Percentiles rank a stretch among this genome's conserved stretches.
Conservation (phyloP, 1,284 basidiomycete species). For the Rhodotorula sp. region DNA sequence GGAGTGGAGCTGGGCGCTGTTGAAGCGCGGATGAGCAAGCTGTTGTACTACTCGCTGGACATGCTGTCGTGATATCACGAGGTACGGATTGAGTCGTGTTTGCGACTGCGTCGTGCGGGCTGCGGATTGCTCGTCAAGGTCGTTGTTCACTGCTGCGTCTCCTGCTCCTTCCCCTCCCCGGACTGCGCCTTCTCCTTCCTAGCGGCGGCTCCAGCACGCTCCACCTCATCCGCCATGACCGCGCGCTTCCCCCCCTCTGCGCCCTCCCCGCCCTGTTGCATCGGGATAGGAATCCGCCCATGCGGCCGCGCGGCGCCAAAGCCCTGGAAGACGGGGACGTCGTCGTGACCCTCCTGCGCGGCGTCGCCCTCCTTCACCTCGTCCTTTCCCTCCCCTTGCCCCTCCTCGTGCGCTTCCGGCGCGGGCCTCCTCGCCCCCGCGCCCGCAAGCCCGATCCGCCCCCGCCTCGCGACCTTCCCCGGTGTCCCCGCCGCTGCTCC, state of each 20-base stretch:
- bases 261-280: not conserved
- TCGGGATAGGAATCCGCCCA: slow-evolving; percentile 27
- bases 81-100: not conserved
- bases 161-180: not conserved
- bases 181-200: not conserved
- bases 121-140: not conserved
- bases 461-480: not conserved
- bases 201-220: not conserved
- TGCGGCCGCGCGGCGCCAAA: slow-evolving; percentile 13
- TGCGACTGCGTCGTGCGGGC: too few species aligned
- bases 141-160: not conserved
- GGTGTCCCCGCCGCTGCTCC: not conserved
- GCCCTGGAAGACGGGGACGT: slow-evolving; percentile 14
- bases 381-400: too few species aligned
- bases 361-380: not conserved
- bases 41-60: not conserved
- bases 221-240: slow-evolving; percentile 4
- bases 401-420: not conserved
- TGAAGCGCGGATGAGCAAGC: not conserved
- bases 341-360: not conserved
- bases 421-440: slow-evolving; percentile 1
- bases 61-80: not conserved
- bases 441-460: slow-evolving; percentile 19
- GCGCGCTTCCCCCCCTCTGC: not conserved
- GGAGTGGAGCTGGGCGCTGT: slow-evolving; percentile 22